phyloP scores from a whole-genome alignment of 768 basidiomycete species.

The Astraeus odoratus region DNA sequence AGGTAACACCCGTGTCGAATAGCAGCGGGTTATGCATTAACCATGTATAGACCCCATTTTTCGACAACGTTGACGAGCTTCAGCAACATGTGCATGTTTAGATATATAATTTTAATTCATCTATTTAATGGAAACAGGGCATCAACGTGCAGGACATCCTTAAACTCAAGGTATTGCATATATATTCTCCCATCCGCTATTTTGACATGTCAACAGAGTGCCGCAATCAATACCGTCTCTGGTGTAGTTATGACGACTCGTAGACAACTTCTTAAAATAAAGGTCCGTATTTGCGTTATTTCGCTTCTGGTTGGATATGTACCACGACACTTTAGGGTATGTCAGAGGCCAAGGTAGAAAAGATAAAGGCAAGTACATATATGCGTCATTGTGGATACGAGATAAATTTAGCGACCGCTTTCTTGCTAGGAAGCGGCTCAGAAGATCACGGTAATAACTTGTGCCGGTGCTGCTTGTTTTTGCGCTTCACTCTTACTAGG shows the following conservation, averaged over 20 bases:
- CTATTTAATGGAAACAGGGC: conserved; percentile 44
- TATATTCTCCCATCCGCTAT: conserved; percentile 3
- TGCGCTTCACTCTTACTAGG: conserved; percentile 36
- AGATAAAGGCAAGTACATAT: conserved; percentile 64
- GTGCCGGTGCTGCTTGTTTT: neutral
- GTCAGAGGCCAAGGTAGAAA: conserved; percentile 96
- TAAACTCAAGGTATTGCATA: conserved; percentile 69
- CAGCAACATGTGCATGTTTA: conserved; percentile 56
- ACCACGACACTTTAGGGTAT: conserved; percentile 55
- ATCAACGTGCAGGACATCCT: conserved; percentile 94
- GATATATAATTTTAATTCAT: neutral
- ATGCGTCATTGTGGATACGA: conserved; percentile 6
- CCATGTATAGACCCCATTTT: conserved; percentile 46
- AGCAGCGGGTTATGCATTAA: neutral
- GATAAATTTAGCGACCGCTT: neutral
- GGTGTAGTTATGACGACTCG: conserved; percentile 90
- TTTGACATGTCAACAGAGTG: conserved; percentile 48
- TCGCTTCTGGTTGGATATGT: neutral
- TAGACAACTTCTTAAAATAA: conserved; percentile 87
- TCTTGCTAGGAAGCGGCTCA: conserved; percentile 75
- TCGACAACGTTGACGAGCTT: conserved; percentile 78
- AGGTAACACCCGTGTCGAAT: conserved; percentile 18
- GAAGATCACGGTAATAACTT: conserved; percentile 59
- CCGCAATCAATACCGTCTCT: conserved; percentile 78
- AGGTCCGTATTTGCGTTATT: conserved; percentile 39